Evolutionary conservation across 805 yeast genomes (phyloP), one percentile per base, ranked within the genome.

Genomic region (Candida taoyuanica): DNA sequence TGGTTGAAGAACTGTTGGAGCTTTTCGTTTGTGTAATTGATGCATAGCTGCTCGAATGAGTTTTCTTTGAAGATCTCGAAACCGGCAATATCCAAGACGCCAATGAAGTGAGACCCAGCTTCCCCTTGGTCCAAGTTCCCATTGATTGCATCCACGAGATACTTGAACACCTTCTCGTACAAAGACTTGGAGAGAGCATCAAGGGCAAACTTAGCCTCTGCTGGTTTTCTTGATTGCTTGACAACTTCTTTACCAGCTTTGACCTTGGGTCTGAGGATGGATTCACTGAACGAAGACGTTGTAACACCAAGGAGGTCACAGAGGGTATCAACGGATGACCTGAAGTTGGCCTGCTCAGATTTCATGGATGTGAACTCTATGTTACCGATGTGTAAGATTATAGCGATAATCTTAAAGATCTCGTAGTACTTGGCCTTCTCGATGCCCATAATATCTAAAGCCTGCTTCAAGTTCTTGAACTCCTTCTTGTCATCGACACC

Each of bases 1-100:
- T 89, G 97, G 56, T 91, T 93, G 67, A 93, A 93, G 60, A 93
- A 96, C 61, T 93, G 98, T 60, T 93, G 98, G 46, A 93, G 72
- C 62, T 91, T 93, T 65, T 93, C 98, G 63, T 91, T 91, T 33
- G 98, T 96, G 60, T 89, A 93, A 59, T 91, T 91, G 63, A 91
- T 91, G 64, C 98, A 91, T 56, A 93, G 81, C 62, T 93, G 98
- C 63, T 93, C 98, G 55, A 93, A 93, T 2, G 97, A 89, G 63
- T 93, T 93, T 50, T 77, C 77, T 49, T 85, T 85, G 61, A 93
- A 93, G 56, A 93, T 96, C 65, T 93, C 98, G 60, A 93, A 93
- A 9, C 98, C 98, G 44, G 95, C 95, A 52, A 93, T 93, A 78
- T 93, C 99, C 52, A 93, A 71, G 16, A 93, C 95, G 46, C 99